Percentiles rank a stretch among this genome's conserved stretches.
phyloP scores from a whole-genome alignment of 768 basidiomycete species.

The Suillus alpinus region DNA sequence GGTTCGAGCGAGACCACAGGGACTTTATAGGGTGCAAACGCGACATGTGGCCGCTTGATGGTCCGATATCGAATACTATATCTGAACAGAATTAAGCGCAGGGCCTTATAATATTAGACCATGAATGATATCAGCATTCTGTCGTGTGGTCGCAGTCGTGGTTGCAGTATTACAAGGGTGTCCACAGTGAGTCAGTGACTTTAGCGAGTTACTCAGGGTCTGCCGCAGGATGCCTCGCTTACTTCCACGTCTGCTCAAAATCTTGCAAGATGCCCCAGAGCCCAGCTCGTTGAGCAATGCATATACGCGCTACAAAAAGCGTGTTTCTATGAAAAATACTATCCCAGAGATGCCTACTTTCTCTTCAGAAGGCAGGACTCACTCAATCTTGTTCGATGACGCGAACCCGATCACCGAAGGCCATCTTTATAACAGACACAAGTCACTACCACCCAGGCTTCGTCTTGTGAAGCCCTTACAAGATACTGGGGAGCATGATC shows the following conservation, averaged over 20 bases:
- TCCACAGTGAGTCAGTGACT: neutral
- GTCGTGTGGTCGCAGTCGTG: neutral
- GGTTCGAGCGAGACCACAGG: constrained; percentile 33
- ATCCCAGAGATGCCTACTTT: constrained; percentile 41
- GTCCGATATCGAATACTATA: neutral
- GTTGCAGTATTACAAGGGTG: neutral
- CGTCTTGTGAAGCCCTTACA: constrained; percentile 26
- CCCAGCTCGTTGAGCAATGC: constrained; percentile 13
- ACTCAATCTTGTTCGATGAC: constrained; percentile 61
- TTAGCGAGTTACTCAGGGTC: neutral
- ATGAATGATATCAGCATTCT: neutral
- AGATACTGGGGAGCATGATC: constrained; percentile 28
- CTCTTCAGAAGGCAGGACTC: constrained; percentile 38
- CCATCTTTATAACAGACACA: constrained; percentile 50
- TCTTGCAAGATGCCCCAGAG: constrained; percentile 33
- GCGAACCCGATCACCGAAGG: constrained; percentile 55
- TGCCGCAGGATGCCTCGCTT: constrained; percentile 72
- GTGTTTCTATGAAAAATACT: constrained; percentile 36
- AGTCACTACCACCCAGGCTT: constrained; percentile 51
- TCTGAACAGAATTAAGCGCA: neutral
- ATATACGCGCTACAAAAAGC: constrained; percentile 12
- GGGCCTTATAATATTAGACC: neutral
- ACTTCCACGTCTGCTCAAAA: constrained; percentile 58
- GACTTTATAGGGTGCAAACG: constrained; percentile 29
- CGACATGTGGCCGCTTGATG: constrained; percentile 9